Evolutionary conservation across 164 flowering plant genomes (phyloP), one percentile per base, ranked within the genome.

Genomic region (Vitis labrusca): DNA sequence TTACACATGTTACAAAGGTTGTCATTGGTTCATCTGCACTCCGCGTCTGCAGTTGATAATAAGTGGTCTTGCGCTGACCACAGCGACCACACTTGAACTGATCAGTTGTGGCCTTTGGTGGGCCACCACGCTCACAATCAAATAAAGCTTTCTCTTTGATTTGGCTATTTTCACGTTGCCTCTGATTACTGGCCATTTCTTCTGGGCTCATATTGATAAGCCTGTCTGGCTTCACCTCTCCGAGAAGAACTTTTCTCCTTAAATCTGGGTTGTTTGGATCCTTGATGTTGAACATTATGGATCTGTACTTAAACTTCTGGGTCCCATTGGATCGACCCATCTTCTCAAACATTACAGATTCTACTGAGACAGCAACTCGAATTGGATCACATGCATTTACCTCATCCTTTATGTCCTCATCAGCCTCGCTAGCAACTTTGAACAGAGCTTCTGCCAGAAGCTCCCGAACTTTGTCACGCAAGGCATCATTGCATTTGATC

Each of bases 21-120:
- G 99, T 95, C 99, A 95, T 95, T 17, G 99, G 99, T 77, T 95
- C 99, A 87, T 95, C 99, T 2, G 98, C 97, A 85, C 98, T 93
- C 77, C 99, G 80, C 19, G 97, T 95, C 80, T 95, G 99, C 91
- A 95, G 32, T 63, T 93, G 98, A 71, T 90, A 79, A 77, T 95
- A 95, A 16, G 96, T 93, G 61, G 78, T 60, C 80, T 93, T 87
- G 64, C 91, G 86, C 78, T 95, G 90, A 52, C 87, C 88, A 71
- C 99, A 95, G 7, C 94, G 82, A 13, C 92, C 94, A 61, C 99
- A 95, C 79, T 76, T 88, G 79, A 95, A 95, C 75, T 89, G 91
- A 76, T 90, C 89, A 8, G 98, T 93, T 14, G 94, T 88, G 57
- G 93, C 95, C 66, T 86, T 79, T 29, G 88, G 82, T 15, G 82